Evolutionary conservation across 2,329 filamentous ascomycete genomes (phyloP).

Genomic region (Diaporthe velutina): DNA sequence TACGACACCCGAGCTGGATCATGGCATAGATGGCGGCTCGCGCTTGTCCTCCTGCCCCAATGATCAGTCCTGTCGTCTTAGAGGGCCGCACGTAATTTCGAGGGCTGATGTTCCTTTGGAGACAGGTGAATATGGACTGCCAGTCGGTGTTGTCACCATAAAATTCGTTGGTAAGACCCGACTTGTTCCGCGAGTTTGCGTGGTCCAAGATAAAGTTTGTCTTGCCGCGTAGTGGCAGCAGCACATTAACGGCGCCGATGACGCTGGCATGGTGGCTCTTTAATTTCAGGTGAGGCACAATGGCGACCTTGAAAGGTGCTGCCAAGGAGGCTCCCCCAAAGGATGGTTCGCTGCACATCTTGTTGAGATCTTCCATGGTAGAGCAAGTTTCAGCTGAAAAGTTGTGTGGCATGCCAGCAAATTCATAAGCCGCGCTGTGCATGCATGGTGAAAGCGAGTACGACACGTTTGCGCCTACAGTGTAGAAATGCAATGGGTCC

Average conservation of each 20-base stretch:
- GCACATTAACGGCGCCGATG: slow-evolving; percentile 80
- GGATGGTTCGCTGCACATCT: slow-evolving; percentile 68
- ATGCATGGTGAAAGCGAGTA: slow-evolving; percentile 81
- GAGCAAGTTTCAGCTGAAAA: slow-evolving; percentile 72
- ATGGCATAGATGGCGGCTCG: slow-evolving; percentile 81
- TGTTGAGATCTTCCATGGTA: slow-evolving; percentile 71
- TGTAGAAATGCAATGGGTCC: slow-evolving; percentile 76
- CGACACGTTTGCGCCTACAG: slow-evolving; percentile 75
- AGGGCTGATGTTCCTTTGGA: slow-evolving; percentile 77
- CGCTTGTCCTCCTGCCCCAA: slow-evolving; percentile 79
- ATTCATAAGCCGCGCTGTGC: slow-evolving; percentile 77
- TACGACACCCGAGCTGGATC: slow-evolving; percentile 78
- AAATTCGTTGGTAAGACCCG: slow-evolving; percentile 72
- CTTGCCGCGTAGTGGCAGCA: slow-evolving; percentile 73
- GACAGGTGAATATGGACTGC: slow-evolving; percentile 63
- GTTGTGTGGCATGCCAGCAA: slow-evolving; percentile 75
- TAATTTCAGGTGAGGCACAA: slow-evolving; percentile 73
- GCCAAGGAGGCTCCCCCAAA: slow-evolving; percentile 77
- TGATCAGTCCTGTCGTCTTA: slow-evolving; percentile 66
- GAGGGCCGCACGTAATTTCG: slow-evolving; percentile 70
- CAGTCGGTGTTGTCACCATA: slow-evolving; percentile 68
- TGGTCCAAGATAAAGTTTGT: slow-evolving; percentile 65
- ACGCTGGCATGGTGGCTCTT: slow-evolving; percentile 77
- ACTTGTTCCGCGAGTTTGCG: slow-evolving; percentile 69
- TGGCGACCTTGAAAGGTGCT: slow-evolving; percentile 78